These are phyloP conservation scores for Sclerotinia borealis DNA, from an alignment of 2,329 filamentous ascomycete species.

Conservation along the genomic window DNA sequence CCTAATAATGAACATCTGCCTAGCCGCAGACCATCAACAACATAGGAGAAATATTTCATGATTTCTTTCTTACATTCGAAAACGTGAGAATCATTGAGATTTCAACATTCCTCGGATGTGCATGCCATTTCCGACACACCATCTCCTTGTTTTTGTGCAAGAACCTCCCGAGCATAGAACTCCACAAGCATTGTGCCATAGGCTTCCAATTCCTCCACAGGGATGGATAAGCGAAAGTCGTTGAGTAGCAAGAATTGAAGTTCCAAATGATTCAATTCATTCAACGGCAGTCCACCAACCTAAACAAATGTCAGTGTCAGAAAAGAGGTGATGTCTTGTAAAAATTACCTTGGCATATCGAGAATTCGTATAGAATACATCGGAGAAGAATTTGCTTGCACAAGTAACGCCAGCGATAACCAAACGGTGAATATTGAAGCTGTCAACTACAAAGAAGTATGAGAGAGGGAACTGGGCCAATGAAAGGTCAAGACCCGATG, in stretches of 20 bases:
- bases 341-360: conserved; percentile 87
- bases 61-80: neutral
- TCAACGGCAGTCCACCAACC: conserved; percentile 89
- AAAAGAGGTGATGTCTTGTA: neutral
- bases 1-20: neutral
- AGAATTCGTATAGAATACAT: conserved; percentile 98
- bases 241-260: conserved; percentile 93
- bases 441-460: conserved; percentile 90
- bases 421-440: conserved; percentile 95
- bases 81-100: conserved; percentile 1
- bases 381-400: conserved; percentile 98
- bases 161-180: conserved; percentile 89
- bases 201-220: conserved; percentile 90
- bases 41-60: neutral
- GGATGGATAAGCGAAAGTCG: conserved; percentile 88
- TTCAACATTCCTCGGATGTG: conserved; percentile 17
- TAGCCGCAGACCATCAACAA: neutral
- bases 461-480: conserved; percentile 38
- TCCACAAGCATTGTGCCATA: conserved; percentile 98
- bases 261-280: conserved; percentile 92
- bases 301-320: conserved; percentile 35
- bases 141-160: conserved; percentile 46
- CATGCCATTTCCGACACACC: conserved; percentile 25
- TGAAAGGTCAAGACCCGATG: conserved; percentile 22
- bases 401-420: conserved; percentile 97